phyloP scores from a whole-genome alignment of 176 grass and related monocot species.

The Triticum monococcum region DNA sequence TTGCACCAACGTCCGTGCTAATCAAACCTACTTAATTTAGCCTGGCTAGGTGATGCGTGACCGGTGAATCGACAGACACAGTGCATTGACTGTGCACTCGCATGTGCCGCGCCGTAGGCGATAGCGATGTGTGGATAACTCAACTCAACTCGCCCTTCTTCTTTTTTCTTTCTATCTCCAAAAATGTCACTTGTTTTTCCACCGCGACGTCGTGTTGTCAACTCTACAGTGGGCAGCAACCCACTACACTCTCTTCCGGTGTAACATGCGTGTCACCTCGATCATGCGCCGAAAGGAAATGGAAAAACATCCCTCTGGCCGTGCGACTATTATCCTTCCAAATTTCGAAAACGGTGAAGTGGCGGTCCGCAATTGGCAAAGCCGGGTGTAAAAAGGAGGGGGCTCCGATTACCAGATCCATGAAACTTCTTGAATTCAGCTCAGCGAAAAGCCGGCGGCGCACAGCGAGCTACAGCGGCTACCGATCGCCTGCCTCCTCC shows the following conservation, averaged over 20 bases:
- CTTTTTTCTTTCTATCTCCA: not conserved
- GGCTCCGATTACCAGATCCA: not conserved
- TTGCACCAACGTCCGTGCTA: slow-evolving; percentile 3
- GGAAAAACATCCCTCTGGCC: not conserved
- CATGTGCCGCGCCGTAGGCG: slow-evolving; percentile 21
- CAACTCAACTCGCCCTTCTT: not conserved
- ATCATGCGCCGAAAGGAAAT: not conserved
- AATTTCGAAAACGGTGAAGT: not conserved
- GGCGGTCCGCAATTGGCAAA: not conserved
- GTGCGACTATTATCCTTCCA: not conserved
- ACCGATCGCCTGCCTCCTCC: too few relatives aligned
- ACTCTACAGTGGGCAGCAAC: not conserved
- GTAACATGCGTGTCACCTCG: not conserved
- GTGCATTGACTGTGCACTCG: not conserved
- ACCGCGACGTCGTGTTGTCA: not conserved
- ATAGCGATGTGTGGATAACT: not conserved
- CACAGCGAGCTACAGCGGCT: not conserved
- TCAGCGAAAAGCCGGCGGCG: not conserved
- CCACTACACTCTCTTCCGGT: not conserved
- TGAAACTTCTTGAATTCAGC: not conserved
- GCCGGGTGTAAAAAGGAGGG: not conserved
- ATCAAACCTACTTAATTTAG: not conserved
- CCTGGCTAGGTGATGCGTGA: not conserved
- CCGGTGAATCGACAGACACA: not conserved
- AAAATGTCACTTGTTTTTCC: not conserved